A percentile compares a stretch with the other conserved stretches of the same genome.
Evolutionary conservation across 129 eudicot genomes (phyloP).

Genomic region (Flaveria robusta): DNA sequence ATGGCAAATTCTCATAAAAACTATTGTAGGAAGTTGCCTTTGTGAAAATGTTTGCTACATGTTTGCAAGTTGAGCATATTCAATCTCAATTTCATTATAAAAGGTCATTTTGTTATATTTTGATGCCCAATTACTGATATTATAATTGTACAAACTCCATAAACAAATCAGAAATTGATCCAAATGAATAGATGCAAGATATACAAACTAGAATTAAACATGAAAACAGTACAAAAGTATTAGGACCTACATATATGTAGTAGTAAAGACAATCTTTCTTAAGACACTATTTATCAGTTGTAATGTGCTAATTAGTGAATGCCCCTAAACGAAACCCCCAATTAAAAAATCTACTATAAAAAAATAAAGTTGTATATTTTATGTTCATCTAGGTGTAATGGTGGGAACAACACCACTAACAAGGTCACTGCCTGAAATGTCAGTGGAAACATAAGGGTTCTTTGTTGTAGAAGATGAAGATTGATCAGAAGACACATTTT

Average conservation of each 20-base stretch:
- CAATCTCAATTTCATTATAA: too few relatives aligned
- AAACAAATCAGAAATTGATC: too few relatives aligned
- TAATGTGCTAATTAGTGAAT: background rate
- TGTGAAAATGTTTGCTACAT: too few relatives aligned
- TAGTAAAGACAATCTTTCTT: background rate
- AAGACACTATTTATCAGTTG: background rate
- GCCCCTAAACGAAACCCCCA: constrained; percentile 6
- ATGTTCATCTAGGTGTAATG: constrained; percentile 64
- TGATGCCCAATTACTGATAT: background rate
- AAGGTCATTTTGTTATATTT: background rate
- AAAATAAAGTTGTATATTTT: background rate
- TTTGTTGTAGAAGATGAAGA: constrained; percentile 51
- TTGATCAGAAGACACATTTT: constrained; percentile 27
- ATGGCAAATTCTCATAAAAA: too few relatives aligned
- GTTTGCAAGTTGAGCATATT: too few relatives aligned
- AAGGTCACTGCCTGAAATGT: constrained; percentile 81
- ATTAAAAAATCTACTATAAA: constrained; percentile 3
- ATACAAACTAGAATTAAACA: too few relatives aligned
- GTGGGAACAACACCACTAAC: constrained; percentile 75
- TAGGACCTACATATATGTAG: too few relatives aligned
- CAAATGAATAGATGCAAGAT: too few relatives aligned
- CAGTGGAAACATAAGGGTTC: constrained; percentile 54
- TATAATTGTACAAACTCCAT: background rate
- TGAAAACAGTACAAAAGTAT: too few relatives aligned
- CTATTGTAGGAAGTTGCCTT: too few relatives aligned